Evolutionary conservation across 257 asterid genomes (phyloP).

Genomic region (Solanum gracilifrons): DNA sequence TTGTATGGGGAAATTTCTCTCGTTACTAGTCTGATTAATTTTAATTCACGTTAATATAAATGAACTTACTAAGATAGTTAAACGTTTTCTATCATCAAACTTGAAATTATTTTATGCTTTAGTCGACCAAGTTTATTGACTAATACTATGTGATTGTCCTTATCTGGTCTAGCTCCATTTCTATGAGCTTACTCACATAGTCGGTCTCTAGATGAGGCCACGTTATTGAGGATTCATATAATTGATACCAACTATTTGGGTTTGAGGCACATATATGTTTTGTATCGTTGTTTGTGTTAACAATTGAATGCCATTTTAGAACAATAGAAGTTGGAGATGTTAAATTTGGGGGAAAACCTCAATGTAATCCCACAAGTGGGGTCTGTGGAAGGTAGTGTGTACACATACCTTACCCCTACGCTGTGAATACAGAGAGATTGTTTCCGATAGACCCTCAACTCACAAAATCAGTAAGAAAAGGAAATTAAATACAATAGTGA

Average conservation of each 20-base stretch:
- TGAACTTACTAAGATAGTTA: too few species aligned
- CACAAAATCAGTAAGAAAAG: not conserved
- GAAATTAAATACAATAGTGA: not conserved
- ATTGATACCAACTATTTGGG: not conserved
- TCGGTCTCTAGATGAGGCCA: not conserved
- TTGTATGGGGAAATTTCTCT: too few species aligned
- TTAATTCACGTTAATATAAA: not conserved
- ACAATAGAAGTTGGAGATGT: not conserved
- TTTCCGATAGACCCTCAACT: not conserved
- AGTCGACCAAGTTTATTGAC: not conserved
- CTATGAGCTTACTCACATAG: not conserved
- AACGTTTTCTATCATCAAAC: too few species aligned
- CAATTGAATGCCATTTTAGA: not conserved
- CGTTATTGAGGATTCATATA: not conserved
- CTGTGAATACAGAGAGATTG: too few species aligned
- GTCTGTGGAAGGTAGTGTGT: not conserved
- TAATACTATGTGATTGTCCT: not conserved
- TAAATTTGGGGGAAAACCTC: not conserved
- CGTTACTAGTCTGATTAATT: too few species aligned
- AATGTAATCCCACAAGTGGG: too few species aligned
- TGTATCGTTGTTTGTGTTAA: not conserved
- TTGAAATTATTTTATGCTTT: too few species aligned
- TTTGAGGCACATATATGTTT: not conserved
- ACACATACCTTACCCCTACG: not conserved
- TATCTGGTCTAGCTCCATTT: not conserved